Evolutionary conservation across 768 basidiomycete species (phyloP), one percentile per base, ranked within the genome.

Genomic region (Boletus rubescentipes): DNA sequence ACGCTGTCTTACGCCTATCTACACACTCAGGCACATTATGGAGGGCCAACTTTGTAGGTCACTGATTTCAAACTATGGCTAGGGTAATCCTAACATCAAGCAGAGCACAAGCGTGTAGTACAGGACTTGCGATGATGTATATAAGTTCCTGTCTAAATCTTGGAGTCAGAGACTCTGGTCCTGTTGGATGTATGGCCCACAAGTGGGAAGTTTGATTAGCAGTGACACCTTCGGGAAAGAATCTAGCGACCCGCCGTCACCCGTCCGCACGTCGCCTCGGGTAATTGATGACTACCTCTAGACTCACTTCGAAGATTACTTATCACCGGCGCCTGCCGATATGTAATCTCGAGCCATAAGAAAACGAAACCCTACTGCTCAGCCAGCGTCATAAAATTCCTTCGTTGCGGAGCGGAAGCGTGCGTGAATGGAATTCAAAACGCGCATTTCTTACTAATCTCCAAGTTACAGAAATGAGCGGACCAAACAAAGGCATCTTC

Each of bases 71-170:
- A 26, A 3, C 26, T 26, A 23, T 2, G 9, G 3, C 26, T 30
- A 72, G 70, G 23, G 26, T 54, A 40, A 48, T 44, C 20, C 40
- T 20, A 29, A 26, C 46, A 34, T 46, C 54, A 26, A 47, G 21
- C 39, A 39, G 30, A 45, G 15, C 23, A 20, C 43, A 21, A 47
- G 36, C 36, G 9, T 56, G 41, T 57, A 50, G 63, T 94, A n/a
- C n/a, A n/a, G 92, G 93, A 89, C 89, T 7, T 94, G 88, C 72
- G 85, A 93, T 60, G 86, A 79, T 5, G 86, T 82, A 26, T 95
- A 82, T 64, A 77, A 94, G 80, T 94, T 32, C 77, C 86, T 11
- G 81, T 93, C 50, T 82, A 2, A 91, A 92, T 1, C 71, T 87
- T 30, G 87, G 83, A 9, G 67, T 88, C 16, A 93, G 92, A 11